phyloP scores from a whole-genome alignment of 352 stramenopile species.

The Pythium biforme region DNA sequence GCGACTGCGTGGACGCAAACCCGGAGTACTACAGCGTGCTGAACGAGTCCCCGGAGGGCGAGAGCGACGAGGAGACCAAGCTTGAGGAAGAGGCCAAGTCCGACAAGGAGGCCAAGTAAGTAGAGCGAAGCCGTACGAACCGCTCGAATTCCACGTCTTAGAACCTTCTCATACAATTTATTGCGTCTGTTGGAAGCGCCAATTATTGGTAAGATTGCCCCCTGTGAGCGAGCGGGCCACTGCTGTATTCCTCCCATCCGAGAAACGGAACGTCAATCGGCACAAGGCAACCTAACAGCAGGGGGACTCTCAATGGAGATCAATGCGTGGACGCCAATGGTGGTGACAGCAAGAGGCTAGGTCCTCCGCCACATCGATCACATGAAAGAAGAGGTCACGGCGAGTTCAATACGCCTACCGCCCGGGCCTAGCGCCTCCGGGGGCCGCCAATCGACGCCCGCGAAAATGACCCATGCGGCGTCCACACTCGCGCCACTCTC shows the following conservation, averaged over 20 bases:
- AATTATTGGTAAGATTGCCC: no score
- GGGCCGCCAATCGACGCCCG: constrained; percentile 8
- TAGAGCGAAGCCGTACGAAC: neutral
- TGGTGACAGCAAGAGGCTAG: neutral
- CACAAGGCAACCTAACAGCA: neutral
- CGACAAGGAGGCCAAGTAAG: constrained; percentile 6
- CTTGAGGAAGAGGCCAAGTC: neutral
- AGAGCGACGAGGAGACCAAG: constrained; percentile 29
- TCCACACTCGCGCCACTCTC: neutral
- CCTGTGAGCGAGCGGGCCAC: no score
- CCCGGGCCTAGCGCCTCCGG: neutral
- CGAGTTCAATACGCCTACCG: constrained; percentile 17
- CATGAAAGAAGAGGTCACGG: constrained; percentile 7
- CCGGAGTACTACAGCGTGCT: constrained; percentile 88
- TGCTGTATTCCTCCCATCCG: no score
- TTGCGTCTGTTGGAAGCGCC: neutral
- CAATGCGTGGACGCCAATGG: neutral
- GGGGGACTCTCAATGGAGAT: neutral
- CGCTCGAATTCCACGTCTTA: neutral
- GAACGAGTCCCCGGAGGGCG: constrained; percentile 49
- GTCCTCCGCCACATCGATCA: neutral
- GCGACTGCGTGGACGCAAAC: constrained; percentile 86
- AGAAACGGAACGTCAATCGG: neutral
- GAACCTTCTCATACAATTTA: neutral
- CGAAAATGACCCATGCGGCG: neutral